Base-by-base conservation (phyloP, 345 rosid species). In the Pistacia vera region DNA sequence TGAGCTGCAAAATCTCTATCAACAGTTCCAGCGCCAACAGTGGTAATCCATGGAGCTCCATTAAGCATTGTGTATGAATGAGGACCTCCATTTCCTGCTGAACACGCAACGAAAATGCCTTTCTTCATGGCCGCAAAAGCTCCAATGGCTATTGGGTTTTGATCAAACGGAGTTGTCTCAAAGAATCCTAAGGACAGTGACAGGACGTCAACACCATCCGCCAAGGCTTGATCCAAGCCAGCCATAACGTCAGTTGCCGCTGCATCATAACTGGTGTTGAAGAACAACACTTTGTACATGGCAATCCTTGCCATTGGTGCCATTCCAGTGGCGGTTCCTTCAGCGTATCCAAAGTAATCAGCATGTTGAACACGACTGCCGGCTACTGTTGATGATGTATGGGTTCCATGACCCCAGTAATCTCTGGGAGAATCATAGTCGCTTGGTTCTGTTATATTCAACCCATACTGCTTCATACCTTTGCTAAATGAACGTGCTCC, bases 231-330 rank as follows among this genome's bases (percentile, higher is more conserved):
- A 77, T 89, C 88, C 85, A 89, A 64, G 41, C 86, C 88, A 3
- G 90, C 92, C 60, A 89, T 77, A 12, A 66, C 78, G 76, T 87
- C 87, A 2, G 79, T 75, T 1, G 82, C 87, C 12, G 86, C 87
- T 33, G 85, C 79, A 11, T 79, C 73, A 18, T 59, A 77, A 14
- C n/a, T 70, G 49, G 35, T 36, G 16, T 14, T 11, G 10, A 22
- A 67, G 73, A 85, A 89, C 2, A 72, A 0, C 16, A 85, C 90
- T 59, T 89, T 87, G 60, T 89, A 87, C 88, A 87, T 78, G 17
- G 90, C 90, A n/a, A 89, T 77, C 81, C 90, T 86, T 18, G 90
- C 88, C 46, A 71, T 41, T 20, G 90, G 88, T 9, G 93, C 93
- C 3, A 75, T 76, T 33, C 85, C 88, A 0, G 22, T 64, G 7